phyloP scores from a whole-genome alignment of 1,284 basidiomycete species.

The Ceratobasidium sp. region DNA sequence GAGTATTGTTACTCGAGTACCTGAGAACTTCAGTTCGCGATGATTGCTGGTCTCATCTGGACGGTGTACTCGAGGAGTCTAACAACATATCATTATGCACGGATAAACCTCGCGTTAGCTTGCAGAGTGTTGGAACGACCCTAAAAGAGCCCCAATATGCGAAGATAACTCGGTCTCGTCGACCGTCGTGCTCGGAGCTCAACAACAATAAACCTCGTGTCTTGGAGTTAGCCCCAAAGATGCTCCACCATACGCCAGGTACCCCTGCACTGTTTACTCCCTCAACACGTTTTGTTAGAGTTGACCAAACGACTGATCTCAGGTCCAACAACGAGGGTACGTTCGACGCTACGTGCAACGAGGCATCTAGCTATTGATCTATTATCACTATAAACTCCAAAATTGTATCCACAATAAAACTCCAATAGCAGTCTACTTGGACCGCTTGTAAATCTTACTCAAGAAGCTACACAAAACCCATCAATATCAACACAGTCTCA shows the following conservation, averaged over 20 bases:
- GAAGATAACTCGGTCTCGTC: not conserved
- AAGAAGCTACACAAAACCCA: constrained; percentile 70
- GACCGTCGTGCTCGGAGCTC: not conserved
- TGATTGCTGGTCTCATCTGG: too few species aligned
- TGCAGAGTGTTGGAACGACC: too few species aligned
- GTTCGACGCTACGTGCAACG: not conserved
- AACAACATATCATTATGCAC: too few species aligned
- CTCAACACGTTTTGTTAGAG: not conserved
- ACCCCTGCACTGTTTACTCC: not conserved
- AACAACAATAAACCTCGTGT: too few species aligned
- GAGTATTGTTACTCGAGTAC: too few species aligned
- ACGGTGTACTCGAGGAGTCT: too few species aligned
- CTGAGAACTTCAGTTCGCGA: too few species aligned
- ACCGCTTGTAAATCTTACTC: constrained; percentile 90
- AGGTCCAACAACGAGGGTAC: not conserved
- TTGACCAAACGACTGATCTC: not conserved
- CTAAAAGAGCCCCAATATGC: too few species aligned
- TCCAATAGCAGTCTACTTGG: constrained; percentile 68
- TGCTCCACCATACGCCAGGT: too few species aligned
- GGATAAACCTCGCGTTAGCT: too few species aligned
- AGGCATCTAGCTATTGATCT: too few species aligned
- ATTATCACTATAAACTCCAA: not conserved
- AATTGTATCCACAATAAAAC: not conserved
- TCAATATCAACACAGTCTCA: not conserved
- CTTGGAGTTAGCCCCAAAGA: not conserved